Evolutionary conservation across 768 basidiomycete genomes (phyloP).

Genomic region (Dendrothele bispora): DNA sequence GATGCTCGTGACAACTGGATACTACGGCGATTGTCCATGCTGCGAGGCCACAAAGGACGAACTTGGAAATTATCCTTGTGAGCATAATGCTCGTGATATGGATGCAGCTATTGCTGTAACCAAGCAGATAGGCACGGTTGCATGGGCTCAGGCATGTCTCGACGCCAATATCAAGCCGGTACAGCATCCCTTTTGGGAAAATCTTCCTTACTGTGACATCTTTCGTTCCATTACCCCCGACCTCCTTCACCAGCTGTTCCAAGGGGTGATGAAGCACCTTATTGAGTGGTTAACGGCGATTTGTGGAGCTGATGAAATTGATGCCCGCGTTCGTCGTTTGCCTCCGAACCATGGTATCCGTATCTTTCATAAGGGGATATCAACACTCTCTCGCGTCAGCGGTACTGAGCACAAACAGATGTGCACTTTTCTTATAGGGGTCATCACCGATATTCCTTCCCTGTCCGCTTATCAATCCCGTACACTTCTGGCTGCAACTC

Average conservation of each 20-base stretch:
- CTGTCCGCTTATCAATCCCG: background rate
- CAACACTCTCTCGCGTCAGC: no score
- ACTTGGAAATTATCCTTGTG: background rate
- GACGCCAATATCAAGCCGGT: no score
- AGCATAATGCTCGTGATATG: background rate
- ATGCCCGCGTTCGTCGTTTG: no score
- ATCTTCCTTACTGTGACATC: conserved; percentile 18
- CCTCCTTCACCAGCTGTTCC: no score
- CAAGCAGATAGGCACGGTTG: background rate
- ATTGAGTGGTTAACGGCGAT: no score
- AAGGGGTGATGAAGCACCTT: no score
- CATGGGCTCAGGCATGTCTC: conserved; percentile 3
- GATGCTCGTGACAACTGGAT: conserved; percentile 1
- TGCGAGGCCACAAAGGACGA: conserved; percentile 4
- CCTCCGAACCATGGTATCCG: no score
- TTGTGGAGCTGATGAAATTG: conserved; percentile 20
- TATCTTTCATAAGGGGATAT: no score
- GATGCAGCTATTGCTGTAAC: background rate
- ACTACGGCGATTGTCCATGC: conserved; percentile 11
- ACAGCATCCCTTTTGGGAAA: conserved; percentile 24
- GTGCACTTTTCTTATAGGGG: conserved; percentile 17
- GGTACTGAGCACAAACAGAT: no score
- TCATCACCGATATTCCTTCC: conserved; percentile 18
- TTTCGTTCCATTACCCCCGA: no score
- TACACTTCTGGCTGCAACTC: conserved; percentile 16